These are phyloP conservation scores for Rachicladosporium sp. DNA, from an alignment of 2,329 filamentous ascomycete genomes.

Conservation along the genomic window DNA sequence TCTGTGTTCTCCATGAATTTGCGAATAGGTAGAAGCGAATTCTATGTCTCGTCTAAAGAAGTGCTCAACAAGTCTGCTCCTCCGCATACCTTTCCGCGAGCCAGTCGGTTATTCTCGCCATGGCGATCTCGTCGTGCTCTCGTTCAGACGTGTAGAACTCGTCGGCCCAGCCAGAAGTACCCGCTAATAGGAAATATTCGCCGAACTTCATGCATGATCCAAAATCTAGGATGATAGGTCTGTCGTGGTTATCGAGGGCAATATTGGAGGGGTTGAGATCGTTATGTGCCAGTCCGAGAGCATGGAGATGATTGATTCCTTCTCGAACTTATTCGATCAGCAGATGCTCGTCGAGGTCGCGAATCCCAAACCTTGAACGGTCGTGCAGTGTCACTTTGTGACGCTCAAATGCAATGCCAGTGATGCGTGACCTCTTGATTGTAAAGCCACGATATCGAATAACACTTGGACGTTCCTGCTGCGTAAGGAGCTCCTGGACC, in stretches of 20 bases:
- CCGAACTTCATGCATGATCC: constrained; percentile 16
- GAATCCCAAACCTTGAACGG: constrained; percentile 8
- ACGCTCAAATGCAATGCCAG: constrained; percentile 13
- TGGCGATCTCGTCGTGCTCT: no score
- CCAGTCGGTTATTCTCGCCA: no score
- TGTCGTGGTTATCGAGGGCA: constrained; percentile 16
- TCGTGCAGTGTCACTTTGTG: constrained; percentile 11
- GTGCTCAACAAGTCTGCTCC: no score
- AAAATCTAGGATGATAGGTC: constrained; percentile 21
- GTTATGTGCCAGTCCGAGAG: constrained; percentile 23
- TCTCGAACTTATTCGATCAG: constrained; percentile 13
- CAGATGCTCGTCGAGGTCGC: constrained; percentile 6
- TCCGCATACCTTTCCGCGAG: no score
- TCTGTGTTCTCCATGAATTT: no score
- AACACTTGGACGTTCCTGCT: constrained; percentile 12
- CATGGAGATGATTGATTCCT: constrained; percentile 19
- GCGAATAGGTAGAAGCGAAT: no score
- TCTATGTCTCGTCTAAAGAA: no score
- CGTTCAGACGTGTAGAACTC: no score
- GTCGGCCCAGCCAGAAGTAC: no score
- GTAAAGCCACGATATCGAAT: constrained; percentile 12
- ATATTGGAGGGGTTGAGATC: constrained; percentile 24
- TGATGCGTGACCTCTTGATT: constrained; percentile 12
- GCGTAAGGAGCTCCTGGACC: constrained; percentile 10
- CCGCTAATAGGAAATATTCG: no score